These are phyloP conservation scores for Gonapodya sp. DNA, from an alignment of 192 early-diverging fungal genomes.

Conservation along the genomic window DNA sequence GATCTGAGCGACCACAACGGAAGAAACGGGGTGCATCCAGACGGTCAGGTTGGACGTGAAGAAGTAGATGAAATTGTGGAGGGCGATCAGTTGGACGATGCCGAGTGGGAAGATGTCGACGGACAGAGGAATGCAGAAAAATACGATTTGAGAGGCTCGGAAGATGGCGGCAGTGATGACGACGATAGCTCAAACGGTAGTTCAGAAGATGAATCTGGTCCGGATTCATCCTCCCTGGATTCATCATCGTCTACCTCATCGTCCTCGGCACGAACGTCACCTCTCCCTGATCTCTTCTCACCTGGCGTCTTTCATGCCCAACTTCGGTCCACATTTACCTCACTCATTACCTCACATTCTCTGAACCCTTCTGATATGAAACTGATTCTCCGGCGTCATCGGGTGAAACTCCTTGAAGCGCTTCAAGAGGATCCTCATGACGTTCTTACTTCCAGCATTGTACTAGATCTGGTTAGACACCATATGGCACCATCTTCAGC, in stretches of 20 bases:
- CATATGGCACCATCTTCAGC: slow-evolving; percentile 26
- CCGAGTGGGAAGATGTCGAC: not conserved
- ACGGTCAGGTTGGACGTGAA: not conserved
- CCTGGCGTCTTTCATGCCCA: slow-evolving; percentile 36
- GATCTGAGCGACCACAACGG: not conserved
- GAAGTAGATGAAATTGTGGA: not conserved
- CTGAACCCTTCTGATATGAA: not conserved
- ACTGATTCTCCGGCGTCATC: slow-evolving; percentile 18
- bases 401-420: slow-evolving; percentile 31
- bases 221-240: slow-evolving; percentile 13
- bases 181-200: slow-evolving; percentile 21
- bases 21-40: not conserved
- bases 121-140: slow-evolving; percentile 2
- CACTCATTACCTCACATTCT: not conserved
- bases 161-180: slow-evolving; percentile 17
- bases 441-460: slow-evolving; percentile 32
- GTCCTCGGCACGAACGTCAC: slow-evolving; percentile 8
- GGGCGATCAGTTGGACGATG: not conserved
- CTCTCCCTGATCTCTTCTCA: slow-evolving; percentile 39
- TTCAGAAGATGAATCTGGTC: slow-evolving; percentile 20
- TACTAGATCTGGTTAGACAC: slow-evolving; percentile 45
- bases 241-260: slow-evolving; percentile 8
- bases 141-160: not conserved
- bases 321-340: not conserved
- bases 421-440: slow-evolving; percentile 56